Evolutionary conservation across 2,329 filamentous ascomycete genomes (phyloP).

Genomic region (Didymella lethalis): DNA sequence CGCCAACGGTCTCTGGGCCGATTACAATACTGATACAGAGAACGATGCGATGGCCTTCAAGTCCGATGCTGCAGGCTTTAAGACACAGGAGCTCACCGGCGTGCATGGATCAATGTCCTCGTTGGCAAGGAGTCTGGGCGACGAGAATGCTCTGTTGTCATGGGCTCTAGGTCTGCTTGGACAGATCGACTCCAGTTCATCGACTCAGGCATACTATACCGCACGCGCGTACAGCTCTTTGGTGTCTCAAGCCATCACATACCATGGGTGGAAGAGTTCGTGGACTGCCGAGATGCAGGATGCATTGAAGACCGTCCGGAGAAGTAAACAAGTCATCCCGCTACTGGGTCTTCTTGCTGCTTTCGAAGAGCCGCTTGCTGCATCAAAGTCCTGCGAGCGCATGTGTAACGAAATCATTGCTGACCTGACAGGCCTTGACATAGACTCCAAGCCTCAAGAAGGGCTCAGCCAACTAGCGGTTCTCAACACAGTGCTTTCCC

Average conservation of each 20-base stretch:
- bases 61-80: slow-evolving; percentile 57
- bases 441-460: slow-evolving; percentile 53
- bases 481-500: slow-evolving; percentile 63
- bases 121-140: slow-evolving; percentile 24
- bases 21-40: slow-evolving; percentile 58
- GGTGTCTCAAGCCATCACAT: slow-evolving; percentile 52
- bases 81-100: slow-evolving; percentile 54
- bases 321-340: slow-evolving; percentile 53
- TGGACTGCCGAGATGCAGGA: slow-evolving; percentile 50
- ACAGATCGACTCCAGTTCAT: slow-evolving; percentile 30
- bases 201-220: slow-evolving; percentile 52
- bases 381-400: slow-evolving; percentile 58
- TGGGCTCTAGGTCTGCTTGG: slow-evolving; percentile 38
- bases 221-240: slow-evolving; percentile 51
- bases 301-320: slow-evolving; percentile 42
- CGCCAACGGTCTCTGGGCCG: slow-evolving; percentile 62
- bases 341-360: slow-evolving; percentile 59
- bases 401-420: slow-evolving; percentile 68
- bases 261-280: slow-evolving; percentile 51
- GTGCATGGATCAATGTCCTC: slow-evolving; percentile 25
- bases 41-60: slow-evolving; percentile 63
- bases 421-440: slow-evolving; percentile 64
- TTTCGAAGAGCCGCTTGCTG: slow-evolving; percentile 58
- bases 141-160: slow-evolving; percentile 33
- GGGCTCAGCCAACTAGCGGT: slow-evolving; percentile 60